phyloP scores from a whole-genome alignment of 345 rosid genomes.

The Rhodamnia rubescens region DNA sequence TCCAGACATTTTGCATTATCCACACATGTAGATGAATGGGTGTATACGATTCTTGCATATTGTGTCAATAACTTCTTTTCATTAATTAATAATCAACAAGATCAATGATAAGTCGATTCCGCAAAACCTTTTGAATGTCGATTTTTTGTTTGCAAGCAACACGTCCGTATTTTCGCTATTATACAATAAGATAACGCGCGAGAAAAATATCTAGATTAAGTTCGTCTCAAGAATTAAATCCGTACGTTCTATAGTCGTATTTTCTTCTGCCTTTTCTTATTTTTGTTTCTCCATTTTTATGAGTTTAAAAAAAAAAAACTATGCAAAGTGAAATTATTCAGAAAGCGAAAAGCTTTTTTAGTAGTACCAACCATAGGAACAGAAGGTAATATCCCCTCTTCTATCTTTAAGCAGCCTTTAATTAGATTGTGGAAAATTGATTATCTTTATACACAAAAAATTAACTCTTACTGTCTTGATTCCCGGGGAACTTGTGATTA shows the following conservation, averaged over 20 bases:
- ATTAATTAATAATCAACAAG: neutral
- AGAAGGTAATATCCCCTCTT: neutral
- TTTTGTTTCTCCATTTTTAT: neutral
- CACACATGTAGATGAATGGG: neutral
- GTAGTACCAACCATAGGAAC: neutral
- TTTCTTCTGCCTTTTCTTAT: neutral
- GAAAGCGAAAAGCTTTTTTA: neutral
- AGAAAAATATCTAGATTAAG: neutral
- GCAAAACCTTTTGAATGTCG: neutral
- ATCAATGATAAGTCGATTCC: no score
- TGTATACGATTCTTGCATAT: neutral
- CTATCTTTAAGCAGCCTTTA: neutral
- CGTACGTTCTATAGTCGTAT: neutral
- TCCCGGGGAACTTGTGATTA: neutral
- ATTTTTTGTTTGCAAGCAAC: neutral
- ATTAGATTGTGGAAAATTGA: neutral
- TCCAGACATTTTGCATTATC: neutral
- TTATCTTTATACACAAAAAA: neutral
- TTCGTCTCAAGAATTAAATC: neutral
- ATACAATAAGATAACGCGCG: neutral
- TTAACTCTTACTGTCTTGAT: neutral
- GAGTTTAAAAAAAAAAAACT: neutral
- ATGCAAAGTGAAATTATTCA: neutral
- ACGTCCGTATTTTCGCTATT: neutral
- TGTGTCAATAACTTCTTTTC: neutral